Percentiles rank a stretch among this genome's conserved stretches.
Evolutionary conservation across 2,329 filamentous ascomycete genomes (phyloP).

Genomic region (Penicillium sclerotiorum): DNA sequence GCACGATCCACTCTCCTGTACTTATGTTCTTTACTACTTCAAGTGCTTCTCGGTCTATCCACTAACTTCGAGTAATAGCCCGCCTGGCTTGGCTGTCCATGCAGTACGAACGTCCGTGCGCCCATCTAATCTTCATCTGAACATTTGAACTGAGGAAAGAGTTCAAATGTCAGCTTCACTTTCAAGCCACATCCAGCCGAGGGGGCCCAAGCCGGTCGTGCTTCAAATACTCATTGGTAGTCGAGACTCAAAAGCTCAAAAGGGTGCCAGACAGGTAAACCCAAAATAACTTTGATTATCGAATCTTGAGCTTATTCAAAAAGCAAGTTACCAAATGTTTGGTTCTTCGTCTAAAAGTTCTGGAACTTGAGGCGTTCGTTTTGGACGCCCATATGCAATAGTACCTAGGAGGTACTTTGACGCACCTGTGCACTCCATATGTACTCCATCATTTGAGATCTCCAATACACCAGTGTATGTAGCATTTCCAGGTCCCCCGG

Average conservation of each 20-base stretch:
- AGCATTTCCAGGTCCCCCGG: neutral
- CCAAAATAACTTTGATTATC: conserved; percentile 13
- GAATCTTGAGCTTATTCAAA: conserved; percentile 27
- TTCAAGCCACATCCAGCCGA: neutral
- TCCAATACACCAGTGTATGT: too few species aligned
- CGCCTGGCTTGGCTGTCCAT: too few species aligned
- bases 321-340: too few species aligned
- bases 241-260: neutral
- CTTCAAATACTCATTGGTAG: neutral
- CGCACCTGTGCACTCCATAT: neutral
- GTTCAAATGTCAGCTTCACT: neutral
- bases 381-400: neutral
- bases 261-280: neutral
- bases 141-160: neutral
- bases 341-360: too few species aligned
- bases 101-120: conserved; percentile 13
- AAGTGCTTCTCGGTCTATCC: too few species aligned
- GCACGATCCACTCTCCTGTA: too few species aligned
- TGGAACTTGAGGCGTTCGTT: too few species aligned
- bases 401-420: neutral
- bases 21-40: too few species aligned
- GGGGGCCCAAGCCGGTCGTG: neutral
- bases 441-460: too few species aligned
- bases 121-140: conserved; percentile 8
- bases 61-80: too few species aligned